Percentiles rank a stretch among this genome's conserved stretches.
phyloP scores from a whole-genome alignment of 2,329 filamentous ascomycete genomes.

The Celoporthe dispersa region DNA sequence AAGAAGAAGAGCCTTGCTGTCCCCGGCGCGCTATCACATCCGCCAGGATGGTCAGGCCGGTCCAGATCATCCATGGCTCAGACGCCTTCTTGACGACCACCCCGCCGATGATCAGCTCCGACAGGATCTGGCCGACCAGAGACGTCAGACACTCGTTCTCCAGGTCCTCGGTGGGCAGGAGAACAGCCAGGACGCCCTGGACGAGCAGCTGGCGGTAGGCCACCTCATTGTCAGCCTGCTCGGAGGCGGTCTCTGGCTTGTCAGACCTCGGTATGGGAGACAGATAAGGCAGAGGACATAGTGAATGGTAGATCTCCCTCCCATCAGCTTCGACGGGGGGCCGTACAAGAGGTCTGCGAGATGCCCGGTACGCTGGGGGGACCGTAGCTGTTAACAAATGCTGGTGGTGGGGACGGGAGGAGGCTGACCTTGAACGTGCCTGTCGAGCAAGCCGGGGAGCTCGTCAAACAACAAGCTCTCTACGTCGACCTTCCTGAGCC shows the following conservation, averaged over 20 bases:
- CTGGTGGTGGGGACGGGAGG: conserved; percentile 10
- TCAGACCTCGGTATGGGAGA: conserved; percentile 71
- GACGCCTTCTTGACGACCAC: conserved; percentile 78
- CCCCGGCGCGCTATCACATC: conserved; percentile 42
- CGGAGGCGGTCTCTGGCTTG: conserved; percentile 53
- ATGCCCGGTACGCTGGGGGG: conserved; percentile 70
- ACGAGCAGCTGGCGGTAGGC: conserved; percentile 88
- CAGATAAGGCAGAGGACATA: conserved; percentile 80
- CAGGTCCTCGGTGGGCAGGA: conserved; percentile 90
- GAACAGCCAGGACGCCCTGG: conserved; percentile 76
- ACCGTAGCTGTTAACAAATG: conserved; percentile 30
- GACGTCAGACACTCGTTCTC: conserved; percentile 84
- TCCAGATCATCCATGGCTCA: conserved; percentile 89
- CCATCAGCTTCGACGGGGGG: conserved; percentile 65
- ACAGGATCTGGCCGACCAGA: conserved; percentile 84
- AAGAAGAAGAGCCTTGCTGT: conserved; percentile 18
- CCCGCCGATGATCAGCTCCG: conserved; percentile 87
- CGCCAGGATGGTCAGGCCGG: conserved; percentile 76
- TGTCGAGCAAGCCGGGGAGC: conserved; percentile 78
- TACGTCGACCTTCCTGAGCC: conserved; percentile 80
- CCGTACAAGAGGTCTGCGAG: conserved; percentile 61
- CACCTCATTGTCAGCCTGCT: conserved; percentile 77
- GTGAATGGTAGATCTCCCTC: conserved; percentile 78
- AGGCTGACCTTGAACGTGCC: conserved; percentile 75
- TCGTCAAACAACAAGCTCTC: conserved; percentile 86